Base-by-base conservation (phyloP, 345 rosid genomes). In the Clausena lansium region DNA sequence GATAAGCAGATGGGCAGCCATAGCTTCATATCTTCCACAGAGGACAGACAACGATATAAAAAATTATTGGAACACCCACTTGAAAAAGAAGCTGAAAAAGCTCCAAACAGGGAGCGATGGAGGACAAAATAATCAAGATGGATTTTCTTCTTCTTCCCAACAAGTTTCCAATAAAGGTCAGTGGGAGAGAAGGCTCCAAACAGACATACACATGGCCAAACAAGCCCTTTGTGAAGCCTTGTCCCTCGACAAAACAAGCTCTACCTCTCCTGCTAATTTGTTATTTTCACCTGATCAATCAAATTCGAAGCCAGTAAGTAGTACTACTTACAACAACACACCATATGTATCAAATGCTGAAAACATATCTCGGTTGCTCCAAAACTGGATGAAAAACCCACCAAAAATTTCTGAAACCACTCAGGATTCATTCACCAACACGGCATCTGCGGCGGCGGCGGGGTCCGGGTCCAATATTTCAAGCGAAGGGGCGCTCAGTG, bases 11-110 rank as follows among this genome's bases (percentile, higher is more conserved):
- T 95, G 99, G 99, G 99, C 99, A 62, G 98, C 99, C 59, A 96
- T 96, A 83, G 99, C 99, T 55, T 94, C 99, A 5, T 94, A 96
- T 67, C 97, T 96, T 84, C 97, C 99, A 32, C 96, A 95, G 78
- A 90, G 98, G 77, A 95, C 99, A 38, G 99, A 95, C 67, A 95
- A 95, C 54, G 99, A 95, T 77, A 91, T 96, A 73, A 94, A 96
- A 77, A 94, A 96, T 77, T 94, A 88, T 47, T 96, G 99, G 98
- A 93, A 95, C 85, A 93, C 97, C 71, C 95, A 93, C 76, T 74
- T 95, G 75, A 95, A 91, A 83, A 93, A 88, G 89, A 95, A 95
- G 86, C 92, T 92, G 25, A 79, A 77, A 78, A 92, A 85, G 85
- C 77, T 86, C 19, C 92, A 89, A 83, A 45, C 84, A 30, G 85